These are phyloP conservation scores for Daphne laureola DNA, from an alignment of 441 rosid genomes.

Conservation along the genomic window DNA sequence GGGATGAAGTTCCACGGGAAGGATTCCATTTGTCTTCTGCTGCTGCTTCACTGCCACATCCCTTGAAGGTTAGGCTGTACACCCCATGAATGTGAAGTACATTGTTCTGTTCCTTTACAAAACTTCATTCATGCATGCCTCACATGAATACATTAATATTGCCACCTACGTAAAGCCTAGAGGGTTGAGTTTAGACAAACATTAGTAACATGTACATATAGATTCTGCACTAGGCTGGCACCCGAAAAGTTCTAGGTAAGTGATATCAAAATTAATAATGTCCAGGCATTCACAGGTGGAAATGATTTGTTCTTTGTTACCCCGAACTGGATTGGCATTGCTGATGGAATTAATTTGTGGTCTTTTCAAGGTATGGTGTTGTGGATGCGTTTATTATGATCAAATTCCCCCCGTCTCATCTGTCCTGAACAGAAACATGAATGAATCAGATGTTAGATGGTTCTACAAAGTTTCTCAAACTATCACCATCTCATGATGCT, in stretches of 20 bases:
- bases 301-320: slow-evolving; percentile 67
- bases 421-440: too few relatives aligned
- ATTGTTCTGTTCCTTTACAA: neutral
- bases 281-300: slow-evolving; percentile 89
- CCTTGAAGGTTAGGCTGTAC: slow-evolving; percentile 37
- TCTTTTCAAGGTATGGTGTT: slow-evolving; percentile 54
- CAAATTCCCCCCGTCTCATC: too few relatives aligned
- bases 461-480: too few relatives aligned
- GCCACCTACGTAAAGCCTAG: neutral
- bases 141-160: neutral
- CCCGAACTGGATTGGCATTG: slow-evolving; percentile 74
- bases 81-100: slow-evolving; percentile 12
- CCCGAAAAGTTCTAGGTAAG: slow-evolving; percentile 21
- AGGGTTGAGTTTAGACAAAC: neutral
- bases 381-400: too few relatives aligned
- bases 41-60: slow-evolving; percentile 44
- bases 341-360: slow-evolving; percentile 78
- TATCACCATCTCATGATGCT: too few relatives aligned
- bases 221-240: slow-evolving; percentile 11
- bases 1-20: slow-evolving; percentile 34
- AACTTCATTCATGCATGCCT: neutral
- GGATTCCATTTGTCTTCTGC: slow-evolving; percentile 48
- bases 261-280: slow-evolving; percentile 58
- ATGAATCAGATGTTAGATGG: too few relatives aligned
- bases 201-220: neutral